Percentiles rank a stretch among this genome's conserved stretches.
phyloP scores from a whole-genome alignment of 2,329 filamentous ascomycete species.

The Dothideomycetes sp. region DNA sequence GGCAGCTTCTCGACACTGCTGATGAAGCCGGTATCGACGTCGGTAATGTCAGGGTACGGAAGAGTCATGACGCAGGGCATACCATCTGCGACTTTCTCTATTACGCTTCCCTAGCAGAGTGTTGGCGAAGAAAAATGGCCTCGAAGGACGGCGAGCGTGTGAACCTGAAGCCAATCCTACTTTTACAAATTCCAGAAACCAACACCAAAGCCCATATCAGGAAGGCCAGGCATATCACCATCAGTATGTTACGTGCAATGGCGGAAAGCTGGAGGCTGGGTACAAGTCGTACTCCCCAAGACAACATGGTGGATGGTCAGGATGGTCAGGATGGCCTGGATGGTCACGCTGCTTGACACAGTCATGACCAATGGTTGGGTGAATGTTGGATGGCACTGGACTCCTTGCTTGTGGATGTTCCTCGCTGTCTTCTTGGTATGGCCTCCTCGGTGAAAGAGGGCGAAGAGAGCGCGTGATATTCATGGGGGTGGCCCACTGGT shows the following conservation, averaged over 20 bases:
- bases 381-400: not conserved
- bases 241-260: constrained; percentile 28
- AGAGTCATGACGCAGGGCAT: constrained; percentile 34
- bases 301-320: not conserved
- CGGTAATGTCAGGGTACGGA: constrained; percentile 23
- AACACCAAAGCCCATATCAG: constrained; percentile 26
- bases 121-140: constrained; percentile 17
- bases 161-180: constrained; percentile 28
- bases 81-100: constrained; percentile 40
- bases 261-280: constrained; percentile 24
- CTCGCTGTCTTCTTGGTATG: too few species aligned
- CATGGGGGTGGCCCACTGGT: too few species aligned
- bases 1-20: constrained; percentile 20
- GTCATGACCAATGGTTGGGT: not conserved
- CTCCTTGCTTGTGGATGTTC: not conserved
- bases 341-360: too few species aligned
- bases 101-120: constrained; percentile 31
- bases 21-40: constrained; percentile 22
- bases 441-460: too few species aligned
- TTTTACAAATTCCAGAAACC: constrained; percentile 34
- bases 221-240: constrained; percentile 24
- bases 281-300: not conserved
- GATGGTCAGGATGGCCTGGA: too few species aligned
- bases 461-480: too few species aligned
- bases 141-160: constrained; percentile 9